These are phyloP conservation scores for Umbilicus rupestris DNA, from an alignment of 164 flowering plant genomes.

Conservation along the genomic window DNA sequence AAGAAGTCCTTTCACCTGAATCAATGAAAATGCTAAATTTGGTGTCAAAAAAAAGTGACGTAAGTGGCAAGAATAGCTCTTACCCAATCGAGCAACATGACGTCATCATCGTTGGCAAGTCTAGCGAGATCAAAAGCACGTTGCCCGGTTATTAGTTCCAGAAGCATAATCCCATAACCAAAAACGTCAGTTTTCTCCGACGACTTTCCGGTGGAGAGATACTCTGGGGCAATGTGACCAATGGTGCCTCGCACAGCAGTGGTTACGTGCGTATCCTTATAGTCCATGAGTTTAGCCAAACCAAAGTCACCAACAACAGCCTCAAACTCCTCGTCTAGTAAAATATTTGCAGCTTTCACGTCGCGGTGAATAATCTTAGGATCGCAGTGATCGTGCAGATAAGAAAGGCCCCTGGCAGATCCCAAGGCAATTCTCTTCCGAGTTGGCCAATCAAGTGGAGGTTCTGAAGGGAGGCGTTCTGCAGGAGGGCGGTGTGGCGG, in stretches of 20 bases:
- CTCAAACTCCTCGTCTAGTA: slow-evolving; percentile 90
- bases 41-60: too few species aligned
- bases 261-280: slow-evolving; percentile 94
- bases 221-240: slow-evolving; percentile 94
- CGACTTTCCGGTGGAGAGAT: slow-evolving; percentile 83
- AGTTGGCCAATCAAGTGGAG: slow-evolving; percentile 80
- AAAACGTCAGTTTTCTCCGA: slow-evolving; percentile 93
- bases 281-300: slow-evolving; percentile 88
- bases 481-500: slow-evolving; percentile 10
- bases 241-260: slow-evolving; percentile 96
- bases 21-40: too few species aligned
- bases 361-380: slow-evolving; percentile 95
- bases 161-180: slow-evolving; percentile 93
- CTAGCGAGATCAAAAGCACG: slow-evolving; percentile 93
- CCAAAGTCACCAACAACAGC: slow-evolving; percentile 98
- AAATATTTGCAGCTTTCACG: slow-evolving; percentile 92
- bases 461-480: slow-evolving; percentile 65
- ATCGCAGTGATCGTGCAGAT: slow-evolving; percentile 93
- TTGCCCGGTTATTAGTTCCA: slow-evolving; percentile 90
- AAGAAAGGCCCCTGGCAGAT: slow-evolving; percentile 86
- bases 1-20: slow-evolving; percentile 86
- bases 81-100: slow-evolving; percentile 97
- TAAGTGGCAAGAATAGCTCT: too few species aligned
- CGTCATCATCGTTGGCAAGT: slow-evolving; percentile 94
- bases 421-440: slow-evolving; percentile 78